Evolutionary conservation across 306 rosid genomes (phyloP).

Genomic region (Citrullus mucosospermus): DNA sequence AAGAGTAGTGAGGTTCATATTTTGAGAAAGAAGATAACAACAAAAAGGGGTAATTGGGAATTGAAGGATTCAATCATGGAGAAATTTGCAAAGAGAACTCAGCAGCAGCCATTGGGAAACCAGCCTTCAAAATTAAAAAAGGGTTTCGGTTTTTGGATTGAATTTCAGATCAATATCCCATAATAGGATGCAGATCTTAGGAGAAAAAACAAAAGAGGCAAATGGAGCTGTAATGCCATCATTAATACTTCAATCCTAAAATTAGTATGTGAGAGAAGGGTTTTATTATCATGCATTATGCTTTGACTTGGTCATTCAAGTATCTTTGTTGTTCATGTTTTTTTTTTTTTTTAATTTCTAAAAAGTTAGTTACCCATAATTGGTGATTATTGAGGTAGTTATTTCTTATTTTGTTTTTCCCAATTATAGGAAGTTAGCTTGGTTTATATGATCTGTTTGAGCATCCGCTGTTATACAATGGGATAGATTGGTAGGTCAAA

Average conservation of each 20-base stretch:
- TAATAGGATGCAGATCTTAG: not conserved
- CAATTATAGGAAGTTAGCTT: not conserved
- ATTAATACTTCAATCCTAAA: not conserved
- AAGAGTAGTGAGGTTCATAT: not conserved
- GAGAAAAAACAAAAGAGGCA: not conserved
- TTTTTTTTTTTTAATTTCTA: not conserved
- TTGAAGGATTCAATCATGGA: not conserved
- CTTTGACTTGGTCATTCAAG: not conserved
- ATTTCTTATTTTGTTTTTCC: not conserved
- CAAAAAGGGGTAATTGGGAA: not conserved
- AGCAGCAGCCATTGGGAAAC: not conserved
- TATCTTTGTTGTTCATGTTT: not conserved
- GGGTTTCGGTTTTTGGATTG: not conserved
- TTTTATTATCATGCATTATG: not conserved
- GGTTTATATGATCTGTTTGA: not conserved
- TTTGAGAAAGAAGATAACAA: not conserved
- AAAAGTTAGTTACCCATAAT: not conserved
- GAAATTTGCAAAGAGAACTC: not conserved
- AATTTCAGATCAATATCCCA: not conserved
- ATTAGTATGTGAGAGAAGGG: not conserved
- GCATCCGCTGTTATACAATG: not conserved
- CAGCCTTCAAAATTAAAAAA: not conserved
- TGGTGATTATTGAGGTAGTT: not conserved
- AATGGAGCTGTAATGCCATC: not conserved
- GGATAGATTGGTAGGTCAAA: not conserved